These are phyloP conservation scores for Pichia deserticola DNA, from an alignment of 805 yeast genomes.

Conservation along the genomic window DNA sequence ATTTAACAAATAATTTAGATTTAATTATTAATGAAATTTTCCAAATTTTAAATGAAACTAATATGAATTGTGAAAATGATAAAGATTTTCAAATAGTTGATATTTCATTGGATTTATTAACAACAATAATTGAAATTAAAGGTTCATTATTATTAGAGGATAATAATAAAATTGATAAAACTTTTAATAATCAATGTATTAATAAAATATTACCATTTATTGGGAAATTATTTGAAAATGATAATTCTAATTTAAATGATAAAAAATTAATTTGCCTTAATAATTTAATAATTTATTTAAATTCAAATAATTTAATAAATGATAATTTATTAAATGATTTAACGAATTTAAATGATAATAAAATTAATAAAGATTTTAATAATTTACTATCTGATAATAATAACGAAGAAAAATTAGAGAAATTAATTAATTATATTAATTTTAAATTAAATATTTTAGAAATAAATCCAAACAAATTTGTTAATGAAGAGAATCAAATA, in stretches of 20 bases:
- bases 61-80: conserved; percentile 6
- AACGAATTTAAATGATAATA: neutral
- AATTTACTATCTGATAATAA: neutral
- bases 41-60: conserved; percentile 12
- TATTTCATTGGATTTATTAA: conserved; percentile 63
- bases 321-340: conserved; percentile 2
- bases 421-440: conserved; percentile 14
- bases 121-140: conserved; percentile 61
- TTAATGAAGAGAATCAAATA: neutral
- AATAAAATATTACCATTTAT: conserved; percentile 26
- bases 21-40: conserved; percentile 17
- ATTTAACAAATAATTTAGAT: conserved; percentile 9
- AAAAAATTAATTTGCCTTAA: conserved; percentile 62
- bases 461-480: conserved; percentile 5
- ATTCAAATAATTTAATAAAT: conserved; percentile 5
- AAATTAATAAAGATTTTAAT: neutral
- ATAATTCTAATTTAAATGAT: conserved; percentile 36
- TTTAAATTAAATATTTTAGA: conserved; percentile 13
- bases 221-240: conserved; percentile 32
- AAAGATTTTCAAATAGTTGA: conserved; percentile 53
- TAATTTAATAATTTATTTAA: conserved; percentile 43
- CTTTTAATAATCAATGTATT: conserved; percentile 21
- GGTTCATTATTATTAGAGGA: conserved; percentile 12
- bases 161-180: neutral
- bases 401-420: conserved; percentile 2